phyloP scores from a whole-genome alignment of 1,284 basidiomycete species.

The Cutaneotrichosporon cyanovorans region DNA sequence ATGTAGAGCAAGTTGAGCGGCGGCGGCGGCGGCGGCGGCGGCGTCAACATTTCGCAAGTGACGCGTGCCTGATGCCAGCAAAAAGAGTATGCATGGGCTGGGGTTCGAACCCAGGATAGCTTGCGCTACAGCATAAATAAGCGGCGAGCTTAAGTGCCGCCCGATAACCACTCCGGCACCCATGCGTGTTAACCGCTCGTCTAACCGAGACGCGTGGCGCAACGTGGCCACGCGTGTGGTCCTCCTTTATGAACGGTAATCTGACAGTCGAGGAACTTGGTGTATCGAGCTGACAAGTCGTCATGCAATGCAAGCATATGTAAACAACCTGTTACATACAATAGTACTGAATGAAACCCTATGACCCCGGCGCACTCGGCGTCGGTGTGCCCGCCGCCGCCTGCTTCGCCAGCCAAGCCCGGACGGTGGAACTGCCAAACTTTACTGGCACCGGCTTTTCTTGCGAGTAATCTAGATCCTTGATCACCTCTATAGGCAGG shows the following conservation, averaged over 20 bases:
- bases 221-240: too few species aligned
- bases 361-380: too few species aligned
- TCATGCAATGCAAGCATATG: too few species aligned
- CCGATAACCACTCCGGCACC: conserved; percentile 8
- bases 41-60: background rate
- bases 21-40: background rate
- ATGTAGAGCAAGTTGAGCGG: background rate
- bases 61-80: background rate
- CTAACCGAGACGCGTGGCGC: background rate
- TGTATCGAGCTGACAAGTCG: too few species aligned
- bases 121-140: conserved; percentile 5
- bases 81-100: conserved; percentile 3
- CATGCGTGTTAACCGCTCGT: background rate
- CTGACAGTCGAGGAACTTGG: too few species aligned
- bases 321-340: too few species aligned
- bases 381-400: too few species aligned
- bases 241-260: too few species aligned
- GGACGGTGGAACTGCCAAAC: conserved; percentile 83
- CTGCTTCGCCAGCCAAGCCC: conserved; percentile 59
- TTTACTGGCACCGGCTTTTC: conserved; percentile 59
- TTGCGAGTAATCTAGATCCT: conserved; percentile 52
- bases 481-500: conserved; percentile 78
- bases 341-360: too few species aligned
- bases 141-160: conserved; percentile 5
- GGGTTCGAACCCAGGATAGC: conserved; percentile 11